Evolutionary conservation across 2,329 filamentous ascomycete species (phyloP).

Genomic region (Fusarium penzigii): DNA sequence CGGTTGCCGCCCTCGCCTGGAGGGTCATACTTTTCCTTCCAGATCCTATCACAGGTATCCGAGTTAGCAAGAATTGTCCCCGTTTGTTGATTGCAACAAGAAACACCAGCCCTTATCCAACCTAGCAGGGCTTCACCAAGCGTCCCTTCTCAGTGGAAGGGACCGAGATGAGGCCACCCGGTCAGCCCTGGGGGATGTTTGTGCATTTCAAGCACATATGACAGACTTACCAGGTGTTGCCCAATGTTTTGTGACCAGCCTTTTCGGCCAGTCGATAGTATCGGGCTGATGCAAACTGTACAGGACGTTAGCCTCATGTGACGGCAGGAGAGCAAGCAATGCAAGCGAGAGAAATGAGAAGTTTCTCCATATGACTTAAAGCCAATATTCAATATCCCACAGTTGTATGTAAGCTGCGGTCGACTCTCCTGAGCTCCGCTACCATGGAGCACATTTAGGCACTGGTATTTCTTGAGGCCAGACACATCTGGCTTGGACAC

Average conservation of each 20-base stretch:
- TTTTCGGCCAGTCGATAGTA: slow-evolving; percentile 92
- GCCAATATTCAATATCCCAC: background rate
- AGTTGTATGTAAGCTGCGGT: no score
- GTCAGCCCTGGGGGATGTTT: background rate
- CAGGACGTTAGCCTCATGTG: slow-evolving; percentile 53
- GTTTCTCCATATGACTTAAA: background rate
- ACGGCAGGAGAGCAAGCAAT: slow-evolving; percentile 14
- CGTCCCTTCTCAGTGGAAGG: no score
- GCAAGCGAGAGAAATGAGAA: slow-evolving; percentile 14
- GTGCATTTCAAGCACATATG: background rate
- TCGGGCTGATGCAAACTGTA: slow-evolving; percentile 75
- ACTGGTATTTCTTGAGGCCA: background rate
- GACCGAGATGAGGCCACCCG: background rate
- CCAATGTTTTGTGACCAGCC: slow-evolving; percentile 84
- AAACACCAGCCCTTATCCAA: background rate
- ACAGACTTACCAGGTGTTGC: slow-evolving; percentile 85
- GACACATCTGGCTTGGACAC: background rate
- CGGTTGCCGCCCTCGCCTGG: slow-evolving; percentile 41
- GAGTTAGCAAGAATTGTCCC: no score
- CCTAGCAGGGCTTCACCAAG: background rate
- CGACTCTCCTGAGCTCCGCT: background rate
- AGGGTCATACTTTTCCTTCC: slow-evolving; percentile 91
- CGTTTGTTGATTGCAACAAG: no score
- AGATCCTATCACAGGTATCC: slow-evolving; percentile 67
- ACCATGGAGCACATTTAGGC: background rate